phyloP scores from a whole-genome alignment of 148 eudicot genomes.

The Rhododendron williamsianum region DNA sequence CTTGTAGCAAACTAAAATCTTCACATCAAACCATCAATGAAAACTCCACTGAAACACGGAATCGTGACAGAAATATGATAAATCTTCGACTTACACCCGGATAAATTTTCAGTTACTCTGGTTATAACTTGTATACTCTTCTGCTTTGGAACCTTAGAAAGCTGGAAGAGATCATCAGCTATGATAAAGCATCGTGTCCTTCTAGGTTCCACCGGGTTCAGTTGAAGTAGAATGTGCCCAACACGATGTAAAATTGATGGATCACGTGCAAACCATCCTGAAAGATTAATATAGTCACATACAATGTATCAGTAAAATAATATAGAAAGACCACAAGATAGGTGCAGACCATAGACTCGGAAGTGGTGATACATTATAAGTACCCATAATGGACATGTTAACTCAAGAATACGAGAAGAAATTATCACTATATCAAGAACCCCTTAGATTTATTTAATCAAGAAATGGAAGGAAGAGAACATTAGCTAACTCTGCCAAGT shows the following conservation, averaged over 20 bases:
- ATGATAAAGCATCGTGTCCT: constrained; percentile 53
- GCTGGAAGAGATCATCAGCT: constrained; percentile 88
- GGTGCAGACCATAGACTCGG: neutral
- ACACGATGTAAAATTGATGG: constrained; percentile 64
- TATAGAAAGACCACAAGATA: neutral
- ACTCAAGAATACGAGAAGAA: neutral
- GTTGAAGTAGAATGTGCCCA: constrained; percentile 73
- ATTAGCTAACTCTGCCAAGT: neutral
- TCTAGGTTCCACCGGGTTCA: constrained; percentile 47
- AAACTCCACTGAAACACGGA: neutral
- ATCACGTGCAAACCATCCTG: constrained; percentile 88
- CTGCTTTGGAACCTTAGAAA: constrained; percentile 55
- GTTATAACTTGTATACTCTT: constrained; percentile 48
- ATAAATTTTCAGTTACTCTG: constrained; percentile 48
- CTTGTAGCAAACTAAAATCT: constrained; percentile 3
- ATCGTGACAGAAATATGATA: neutral
- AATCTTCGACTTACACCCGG: constrained; percentile 63
- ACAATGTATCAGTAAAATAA: neutral
- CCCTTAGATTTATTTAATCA: neutral
- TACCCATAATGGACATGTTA: neutral
- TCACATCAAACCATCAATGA: neutral
- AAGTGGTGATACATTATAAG: neutral
- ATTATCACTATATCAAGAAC: neutral
- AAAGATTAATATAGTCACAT: neutral
- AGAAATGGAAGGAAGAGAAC: neutral